Evolutionary conservation across 345 rosid species (phyloP).

Genomic region (Eucalyptus decipiens): DNA sequence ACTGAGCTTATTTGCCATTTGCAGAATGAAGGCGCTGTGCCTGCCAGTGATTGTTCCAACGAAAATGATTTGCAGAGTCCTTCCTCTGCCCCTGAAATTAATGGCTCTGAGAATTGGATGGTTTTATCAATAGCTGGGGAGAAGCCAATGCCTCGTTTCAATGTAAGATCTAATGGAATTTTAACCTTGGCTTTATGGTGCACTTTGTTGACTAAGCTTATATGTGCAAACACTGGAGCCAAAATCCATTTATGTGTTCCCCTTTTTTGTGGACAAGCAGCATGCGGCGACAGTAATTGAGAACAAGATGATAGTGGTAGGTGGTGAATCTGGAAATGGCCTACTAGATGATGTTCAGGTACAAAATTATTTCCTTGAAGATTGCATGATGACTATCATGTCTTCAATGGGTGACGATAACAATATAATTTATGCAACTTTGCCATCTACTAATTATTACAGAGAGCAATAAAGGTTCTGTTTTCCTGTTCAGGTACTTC

Average conservation of each 20-base stretch:
- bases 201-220: not conserved
- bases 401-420: not conserved
- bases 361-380: not conserved
- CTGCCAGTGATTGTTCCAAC: constrained; percentile 33
- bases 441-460: not conserved
- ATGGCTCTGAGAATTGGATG: constrained; percentile 79
- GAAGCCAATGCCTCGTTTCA: constrained; percentile 72
- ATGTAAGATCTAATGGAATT: constrained; percentile 22
- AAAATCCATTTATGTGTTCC: not conserved
- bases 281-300: constrained; percentile 89
- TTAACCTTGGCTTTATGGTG: not conserved
- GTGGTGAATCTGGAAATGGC: constrained; percentile 85
- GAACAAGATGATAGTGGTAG: constrained; percentile 92
- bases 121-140: constrained; percentile 64
- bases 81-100: constrained; percentile 27
- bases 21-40: constrained; percentile 39
- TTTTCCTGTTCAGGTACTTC: constrained; percentile 41
- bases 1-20: not conserved
- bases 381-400: not conserved
- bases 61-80: constrained; percentile 40
- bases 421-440: not conserved
- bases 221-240: not conserved
- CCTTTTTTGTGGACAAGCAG: constrained; percentile 19
- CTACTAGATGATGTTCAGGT: constrained; percentile 96
- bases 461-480: not conserved